Evolutionary conservation across 2,329 filamentous ascomycete species (phyloP).

Genomic region (Beauveria bassiana): DNA sequence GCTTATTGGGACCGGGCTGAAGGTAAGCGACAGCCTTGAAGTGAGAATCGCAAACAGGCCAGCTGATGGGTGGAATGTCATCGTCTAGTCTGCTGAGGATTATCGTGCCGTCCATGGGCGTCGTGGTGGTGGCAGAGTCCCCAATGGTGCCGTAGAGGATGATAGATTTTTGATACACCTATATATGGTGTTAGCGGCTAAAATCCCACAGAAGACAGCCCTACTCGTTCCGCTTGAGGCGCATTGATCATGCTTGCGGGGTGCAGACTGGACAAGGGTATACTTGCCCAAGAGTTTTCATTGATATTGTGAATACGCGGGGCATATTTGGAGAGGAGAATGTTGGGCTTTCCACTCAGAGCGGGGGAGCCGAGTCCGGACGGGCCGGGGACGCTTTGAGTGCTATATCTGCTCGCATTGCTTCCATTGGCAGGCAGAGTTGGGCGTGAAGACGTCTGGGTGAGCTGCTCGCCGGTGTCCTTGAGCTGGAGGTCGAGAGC

Average conservation of each 20-base stretch:
- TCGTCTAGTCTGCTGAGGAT: conserved; percentile 79
- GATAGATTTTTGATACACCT: conserved; percentile 90
- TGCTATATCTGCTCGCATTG: conserved; percentile 43
- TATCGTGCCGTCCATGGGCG: conserved; percentile 68
- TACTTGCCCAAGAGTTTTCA: conserved; percentile 76
- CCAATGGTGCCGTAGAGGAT: conserved; percentile 76
- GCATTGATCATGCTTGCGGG: not conserved
- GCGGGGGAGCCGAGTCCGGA: conserved; percentile 50
- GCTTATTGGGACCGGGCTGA: conserved; percentile 79
- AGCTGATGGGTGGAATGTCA: conserved; percentile 70
- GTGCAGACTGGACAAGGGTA: not conserved
- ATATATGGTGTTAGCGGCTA: conserved; percentile 11
- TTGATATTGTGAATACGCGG: conserved; percentile 71
- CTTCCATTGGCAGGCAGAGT: conserved; percentile 25
- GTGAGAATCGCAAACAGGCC: conserved; percentile 82
- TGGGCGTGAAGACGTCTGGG: conserved; percentile 27
- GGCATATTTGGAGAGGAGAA: conserved; percentile 69
- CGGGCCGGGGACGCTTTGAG: conserved; percentile 53
- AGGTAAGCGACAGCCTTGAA: conserved; percentile 91
- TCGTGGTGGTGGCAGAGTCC: conserved; percentile 57
- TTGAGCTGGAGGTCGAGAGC: conserved; percentile 55
- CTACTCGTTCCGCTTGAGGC: not conserved
- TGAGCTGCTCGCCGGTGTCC: conserved; percentile 24
- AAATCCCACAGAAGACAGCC: not conserved
- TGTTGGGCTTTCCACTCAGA: conserved; percentile 44